phyloP scores from a whole-genome alignment of 148 eudicot genomes.

The Vaccinium darrowii region DNA sequence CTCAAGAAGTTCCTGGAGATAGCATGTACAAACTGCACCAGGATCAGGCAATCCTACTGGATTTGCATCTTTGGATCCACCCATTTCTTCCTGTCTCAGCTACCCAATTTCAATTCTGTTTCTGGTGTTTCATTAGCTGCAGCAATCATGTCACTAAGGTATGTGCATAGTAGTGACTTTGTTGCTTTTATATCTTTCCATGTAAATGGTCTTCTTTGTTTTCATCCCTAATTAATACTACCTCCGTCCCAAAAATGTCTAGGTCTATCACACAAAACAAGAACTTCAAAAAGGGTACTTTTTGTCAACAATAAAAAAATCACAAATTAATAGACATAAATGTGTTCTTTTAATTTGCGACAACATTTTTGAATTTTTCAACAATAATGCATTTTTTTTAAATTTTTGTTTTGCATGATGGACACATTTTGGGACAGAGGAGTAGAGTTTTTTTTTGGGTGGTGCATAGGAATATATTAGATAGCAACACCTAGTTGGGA shows the following conservation, averaged over 20 bases:
- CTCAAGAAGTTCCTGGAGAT: conserved; percentile 84
- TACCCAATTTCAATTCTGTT: conserved; percentile 85
- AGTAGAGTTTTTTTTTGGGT: too few relatives aligned
- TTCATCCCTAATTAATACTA: background rate
- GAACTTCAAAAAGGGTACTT: too few relatives aligned
- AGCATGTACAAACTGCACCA: conserved; percentile 56
- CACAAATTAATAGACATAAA: too few relatives aligned
- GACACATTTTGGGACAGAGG: too few relatives aligned
- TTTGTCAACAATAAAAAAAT: too few relatives aligned
- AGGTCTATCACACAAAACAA: too few relatives aligned
- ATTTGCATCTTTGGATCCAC: conserved; percentile 75
- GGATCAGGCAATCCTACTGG: conserved; percentile 74
- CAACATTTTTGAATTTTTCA: too few relatives aligned
- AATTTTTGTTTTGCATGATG: too few relatives aligned
- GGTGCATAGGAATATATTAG: background rate
- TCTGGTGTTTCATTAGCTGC: conserved; percentile 82
- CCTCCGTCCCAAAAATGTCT: too few relatives aligned
- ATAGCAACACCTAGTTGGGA: background rate
- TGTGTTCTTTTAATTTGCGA: too few relatives aligned
- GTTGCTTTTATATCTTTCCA: background rate
- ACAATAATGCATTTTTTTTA: too few relatives aligned
- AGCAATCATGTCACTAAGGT: conserved; percentile 91
- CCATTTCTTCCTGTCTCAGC: conserved; percentile 85
- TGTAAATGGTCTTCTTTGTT: background rate
- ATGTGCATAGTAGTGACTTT: conserved; percentile 8